Percentiles rank a stretch among this genome's conserved stretches.
Evolutionary conservation across 1,139 yeast genomes (phyloP).

Genomic region (Kurtzmaniella quercitrusa): DNA sequence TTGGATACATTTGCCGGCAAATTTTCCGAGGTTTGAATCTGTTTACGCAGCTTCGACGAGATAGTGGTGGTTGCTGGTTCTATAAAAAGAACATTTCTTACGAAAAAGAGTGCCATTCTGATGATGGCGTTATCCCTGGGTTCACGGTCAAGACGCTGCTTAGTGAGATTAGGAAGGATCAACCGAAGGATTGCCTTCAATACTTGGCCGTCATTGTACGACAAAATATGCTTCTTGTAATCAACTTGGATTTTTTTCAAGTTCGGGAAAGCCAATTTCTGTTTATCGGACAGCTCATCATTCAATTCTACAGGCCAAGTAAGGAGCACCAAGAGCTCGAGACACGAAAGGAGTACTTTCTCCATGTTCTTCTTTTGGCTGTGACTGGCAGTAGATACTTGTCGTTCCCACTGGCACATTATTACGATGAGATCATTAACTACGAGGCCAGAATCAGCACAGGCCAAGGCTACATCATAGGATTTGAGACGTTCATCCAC

Average conservation of each 20-base stretch:
- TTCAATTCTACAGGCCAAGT: constrained; percentile 72
- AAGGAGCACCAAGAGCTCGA: constrained; percentile 77
- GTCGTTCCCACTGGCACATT: constrained; percentile 68
- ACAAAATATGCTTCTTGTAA: constrained; percentile 68
- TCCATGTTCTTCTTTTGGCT: constrained; percentile 40
- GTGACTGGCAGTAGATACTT: constrained; percentile 15
- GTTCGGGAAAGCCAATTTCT: constrained; percentile 53
- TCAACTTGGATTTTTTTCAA: constrained; percentile 60
- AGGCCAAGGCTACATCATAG: constrained; percentile 83
- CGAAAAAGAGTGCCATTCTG: constrained; percentile 65
- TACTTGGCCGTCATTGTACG: constrained; percentile 55
- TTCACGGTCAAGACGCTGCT: constrained; percentile 53
- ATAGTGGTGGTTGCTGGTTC: constrained; percentile 61
- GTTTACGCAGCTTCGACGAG: constrained; percentile 31
- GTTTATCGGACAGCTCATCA: constrained; percentile 50
- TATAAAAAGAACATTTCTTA: constrained; percentile 72
- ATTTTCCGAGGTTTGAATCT: constrained; percentile 26
- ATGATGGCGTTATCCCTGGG: constrained; percentile 71
- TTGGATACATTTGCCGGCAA: constrained; percentile 50
- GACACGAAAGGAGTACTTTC: constrained; percentile 62
- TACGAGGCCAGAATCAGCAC: constrained; percentile 76
- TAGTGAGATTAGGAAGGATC: constrained; percentile 61
- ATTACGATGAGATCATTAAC: constrained; percentile 71
- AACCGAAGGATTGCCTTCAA: constrained; percentile 69
- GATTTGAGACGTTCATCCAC: constrained; percentile 71